Base-by-base conservation (phyloP, 2,329 filamentous ascomycete species). In the Geoglossum cookeanum region DNA sequence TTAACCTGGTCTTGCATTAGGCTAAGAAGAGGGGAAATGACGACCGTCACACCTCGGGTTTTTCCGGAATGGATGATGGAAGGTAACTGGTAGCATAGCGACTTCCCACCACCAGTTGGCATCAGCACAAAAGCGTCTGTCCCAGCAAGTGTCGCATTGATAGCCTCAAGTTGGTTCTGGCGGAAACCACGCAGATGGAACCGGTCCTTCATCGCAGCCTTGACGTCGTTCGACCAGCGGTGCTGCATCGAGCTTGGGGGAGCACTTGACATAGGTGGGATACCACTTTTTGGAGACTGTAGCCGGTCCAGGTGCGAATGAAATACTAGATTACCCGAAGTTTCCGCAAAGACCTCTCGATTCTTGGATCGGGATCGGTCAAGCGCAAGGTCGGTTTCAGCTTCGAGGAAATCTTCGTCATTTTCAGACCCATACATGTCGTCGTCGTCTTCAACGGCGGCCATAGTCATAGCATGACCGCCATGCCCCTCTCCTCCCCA, bases 61-160 rank as follows among this genome's bases (percentile, higher is more conserved):
- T 78, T 85, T 48, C 92, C 92, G 51, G 80, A 85, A 53, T 76
- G 79, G 35, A 98, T 77, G 22, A 97, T 79, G 1, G 92, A 87
- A 13, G 92, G 94, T 11, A 98, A 73, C 68, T 98, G 94, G 67
- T 98, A 98, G 68, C 92, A 97, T 1, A 98, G 75, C 1, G 91
- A 97, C 67, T 98, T 98, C 47, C 92, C 92, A 59, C 92, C 92
- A 56, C 92, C 92, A 0, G 92, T 98, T 1, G 94, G 92, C 92
- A 98, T 98, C 44, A 98, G 75, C 15, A 98, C 85, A 67, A 98
- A 98, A 0, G 86, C 84, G 69, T 98, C 91, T 61, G 91, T 83
- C 2, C 91, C 92, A 33, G 74, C 76, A 51, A 98, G 73, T 0
- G 92, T 97, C 1, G 90, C 85, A 68, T 98, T 97, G 68, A 98